phyloP scores from a whole-genome alignment of 2,329 filamentous ascomycete species.

The Colletotrichum cordylinicola region DNA sequence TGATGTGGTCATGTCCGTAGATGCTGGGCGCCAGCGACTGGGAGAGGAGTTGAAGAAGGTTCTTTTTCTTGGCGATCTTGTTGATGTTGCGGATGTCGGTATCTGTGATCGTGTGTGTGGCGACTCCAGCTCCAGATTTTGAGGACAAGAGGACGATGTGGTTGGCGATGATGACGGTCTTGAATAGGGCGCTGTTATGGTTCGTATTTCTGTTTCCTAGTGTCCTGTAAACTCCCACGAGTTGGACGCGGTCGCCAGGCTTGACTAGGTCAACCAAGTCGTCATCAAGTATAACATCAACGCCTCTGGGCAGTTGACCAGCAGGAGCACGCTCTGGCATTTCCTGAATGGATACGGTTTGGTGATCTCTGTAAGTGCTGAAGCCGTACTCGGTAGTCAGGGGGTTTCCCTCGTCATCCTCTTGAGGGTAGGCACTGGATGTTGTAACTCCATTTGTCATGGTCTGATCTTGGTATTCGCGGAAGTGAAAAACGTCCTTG shows the following conservation, averaged over 20 bases:
- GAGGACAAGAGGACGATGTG: constrained; percentile 94
- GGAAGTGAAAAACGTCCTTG: constrained; percentile 84
- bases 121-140: constrained; percentile 93
- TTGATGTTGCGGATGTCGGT: constrained; percentile 99
- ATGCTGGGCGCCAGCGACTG: constrained; percentile 97
- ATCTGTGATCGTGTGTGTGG: constrained; percentile 90
- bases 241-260: constrained; percentile 92
- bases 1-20: constrained; percentile 96
- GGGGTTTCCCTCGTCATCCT: constrained; percentile 92
- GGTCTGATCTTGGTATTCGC: constrained; percentile 94
- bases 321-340: constrained; percentile 98
- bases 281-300: constrained; percentile 96
- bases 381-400: constrained; percentile 95
- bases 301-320: constrained; percentile 91
- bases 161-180: constrained; percentile 92
- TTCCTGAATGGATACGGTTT: constrained; percentile 97
- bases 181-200: constrained; percentile 90
- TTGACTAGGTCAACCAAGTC: constrained; percentile 95
- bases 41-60: constrained; percentile 89
- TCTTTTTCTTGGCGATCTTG: constrained; percentile 93
- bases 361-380: constrained; percentile 94
- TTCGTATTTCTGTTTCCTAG: constrained; percentile 93
- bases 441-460: constrained; percentile 93
- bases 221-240: constrained; percentile 95
- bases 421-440: constrained; percentile 90